These are phyloP conservation scores for Alternaria sp. DNA, from an alignment of 2,329 filamentous ascomycete species.

Conservation along the genomic window DNA sequence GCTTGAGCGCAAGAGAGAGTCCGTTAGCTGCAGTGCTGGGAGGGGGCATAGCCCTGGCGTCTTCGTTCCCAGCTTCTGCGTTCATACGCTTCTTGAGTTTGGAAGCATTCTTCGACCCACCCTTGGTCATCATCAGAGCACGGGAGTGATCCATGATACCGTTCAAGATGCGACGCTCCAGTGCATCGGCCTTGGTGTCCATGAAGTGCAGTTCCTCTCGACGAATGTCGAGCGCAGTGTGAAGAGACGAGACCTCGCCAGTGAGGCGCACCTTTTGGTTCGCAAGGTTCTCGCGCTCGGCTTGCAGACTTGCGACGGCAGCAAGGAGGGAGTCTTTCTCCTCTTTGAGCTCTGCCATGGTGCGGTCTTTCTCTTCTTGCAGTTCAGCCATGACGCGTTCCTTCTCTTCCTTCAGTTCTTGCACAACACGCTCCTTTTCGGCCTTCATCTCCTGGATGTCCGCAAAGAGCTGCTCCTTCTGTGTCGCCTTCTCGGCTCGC, in stretches of 20 bases:
- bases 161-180: constrained; percentile 92
- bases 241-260: constrained; percentile 87
- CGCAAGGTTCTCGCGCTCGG: constrained; percentile 77
- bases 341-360: constrained; percentile 46
- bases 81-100: constrained; percentile 47
- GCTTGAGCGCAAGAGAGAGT: constrained; percentile 60
- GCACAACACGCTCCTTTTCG: constrained; percentile 53
- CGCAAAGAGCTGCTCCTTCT: constrained; percentile 66
- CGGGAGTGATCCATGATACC: constrained; percentile 96
- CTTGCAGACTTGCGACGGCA: constrained; percentile 66
- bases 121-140: constrained; percentile 80
- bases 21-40: constrained; percentile 48
- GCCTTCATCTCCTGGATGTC: constrained; percentile 56
- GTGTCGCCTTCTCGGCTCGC: constrained; percentile 62
- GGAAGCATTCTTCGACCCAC: constrained; percentile 51
- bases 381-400: constrained; percentile 48
- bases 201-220: constrained; percentile 91
- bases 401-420: constrained; percentile 53
- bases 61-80: constrained; percentile 45
- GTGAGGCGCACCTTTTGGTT: constrained; percentile 81
- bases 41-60: constrained; percentile 44
- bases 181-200: constrained; percentile 84
- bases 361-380: constrained; percentile 46
- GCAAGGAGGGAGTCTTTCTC: constrained; percentile 59
- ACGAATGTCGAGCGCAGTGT: constrained; percentile 87